Conservation (phyloP, 1,139 yeast species). For the Blastobotrys buckinghamii region DNA sequence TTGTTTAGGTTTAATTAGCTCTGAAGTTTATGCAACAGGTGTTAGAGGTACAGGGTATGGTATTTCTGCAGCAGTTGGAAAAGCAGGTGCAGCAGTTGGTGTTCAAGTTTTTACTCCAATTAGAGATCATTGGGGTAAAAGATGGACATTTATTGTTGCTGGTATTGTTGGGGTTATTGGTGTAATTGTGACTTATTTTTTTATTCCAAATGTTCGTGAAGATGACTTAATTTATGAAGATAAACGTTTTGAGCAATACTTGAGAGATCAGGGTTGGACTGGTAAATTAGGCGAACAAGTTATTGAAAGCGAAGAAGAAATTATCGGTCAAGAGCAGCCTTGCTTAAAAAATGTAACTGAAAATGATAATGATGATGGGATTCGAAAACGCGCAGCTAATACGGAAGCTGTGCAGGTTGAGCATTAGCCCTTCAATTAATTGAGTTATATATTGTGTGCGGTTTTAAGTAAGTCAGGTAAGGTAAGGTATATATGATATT, state of each 20-base stretch:
- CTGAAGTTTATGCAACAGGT: conserved; percentile 70
- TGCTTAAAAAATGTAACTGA: neutral
- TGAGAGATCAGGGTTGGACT: conserved; percentile 60
- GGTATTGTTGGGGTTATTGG: conserved; percentile 68
- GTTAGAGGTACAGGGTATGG: conserved; percentile 63
- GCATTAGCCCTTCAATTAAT: too few species aligned
- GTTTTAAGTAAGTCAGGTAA: too few species aligned
- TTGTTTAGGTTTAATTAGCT: conserved; percentile 61
- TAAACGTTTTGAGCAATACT: conserved; percentile 53
- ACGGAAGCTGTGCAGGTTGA: too few species aligned
- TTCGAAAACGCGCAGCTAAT: too few species aligned
- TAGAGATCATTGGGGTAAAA: conserved; percentile 36
- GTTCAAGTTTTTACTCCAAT: conserved; percentile 43
- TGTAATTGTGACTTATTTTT: conserved; percentile 51
- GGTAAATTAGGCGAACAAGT: conserved; percentile 47
- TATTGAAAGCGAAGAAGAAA: neutral
- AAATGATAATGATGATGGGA: neutral
- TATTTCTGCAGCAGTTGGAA: conserved; percentile 47
- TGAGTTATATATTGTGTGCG: too few species aligned
- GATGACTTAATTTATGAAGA: conserved; percentile 67
- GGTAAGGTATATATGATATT: too few species aligned
- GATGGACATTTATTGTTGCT: conserved; percentile 53
- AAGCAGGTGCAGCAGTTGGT: conserved; percentile 51
- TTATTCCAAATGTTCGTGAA: conserved; percentile 60
- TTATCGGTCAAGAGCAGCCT: neutral